These are phyloP conservation scores for Fusarium sp. DNA, from an alignment of 2,329 filamentous ascomycete species.

Conservation along the genomic window DNA sequence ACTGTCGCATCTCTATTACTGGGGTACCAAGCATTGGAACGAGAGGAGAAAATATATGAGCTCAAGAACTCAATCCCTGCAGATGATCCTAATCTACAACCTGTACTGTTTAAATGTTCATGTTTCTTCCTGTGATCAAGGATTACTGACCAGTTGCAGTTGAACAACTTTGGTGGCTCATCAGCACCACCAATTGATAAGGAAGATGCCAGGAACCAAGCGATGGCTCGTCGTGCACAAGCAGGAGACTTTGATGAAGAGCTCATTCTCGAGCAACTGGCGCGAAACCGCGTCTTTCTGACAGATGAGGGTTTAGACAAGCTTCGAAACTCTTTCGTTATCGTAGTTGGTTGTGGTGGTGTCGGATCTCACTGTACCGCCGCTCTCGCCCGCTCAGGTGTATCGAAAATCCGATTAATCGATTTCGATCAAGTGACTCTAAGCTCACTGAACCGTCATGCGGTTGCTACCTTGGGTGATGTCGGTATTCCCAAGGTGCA, in stretches of 20 bases:
- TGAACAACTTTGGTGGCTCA: conserved; percentile 71
- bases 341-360: conserved; percentile 93
- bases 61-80: conserved; percentile 71
- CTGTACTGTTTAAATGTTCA: conserved; percentile 25
- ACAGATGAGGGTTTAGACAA: conserved; percentile 82
- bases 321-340: conserved; percentile 83
- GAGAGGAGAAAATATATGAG: conserved; percentile 65
- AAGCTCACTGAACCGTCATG: conserved; percentile 94
- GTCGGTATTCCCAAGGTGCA: conserved; percentile 94
- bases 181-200: conserved; percentile 62
- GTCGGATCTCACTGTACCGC: conserved; percentile 93
- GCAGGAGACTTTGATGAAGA: conserved; percentile 77
- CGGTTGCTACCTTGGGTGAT: conserved; percentile 91
- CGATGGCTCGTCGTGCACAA: conserved; percentile 70
- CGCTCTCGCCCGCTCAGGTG: conserved; percentile 88
- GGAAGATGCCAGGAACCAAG: conserved; percentile 71
- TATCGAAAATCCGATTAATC: conserved; percentile 86
- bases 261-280: conserved; percentile 92
- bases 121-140: neutral
- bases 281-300: conserved; percentile 91
- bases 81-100: conserved; percentile 35
- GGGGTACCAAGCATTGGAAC: conserved; percentile 70
- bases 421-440: conserved; percentile 99
- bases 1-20: conserved; percentile 71
- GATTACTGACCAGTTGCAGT: conserved; percentile 55